Conservation (phyloP, 176 grass and related monocot genomes). For the Echinochloa phyllopogon region DNA sequence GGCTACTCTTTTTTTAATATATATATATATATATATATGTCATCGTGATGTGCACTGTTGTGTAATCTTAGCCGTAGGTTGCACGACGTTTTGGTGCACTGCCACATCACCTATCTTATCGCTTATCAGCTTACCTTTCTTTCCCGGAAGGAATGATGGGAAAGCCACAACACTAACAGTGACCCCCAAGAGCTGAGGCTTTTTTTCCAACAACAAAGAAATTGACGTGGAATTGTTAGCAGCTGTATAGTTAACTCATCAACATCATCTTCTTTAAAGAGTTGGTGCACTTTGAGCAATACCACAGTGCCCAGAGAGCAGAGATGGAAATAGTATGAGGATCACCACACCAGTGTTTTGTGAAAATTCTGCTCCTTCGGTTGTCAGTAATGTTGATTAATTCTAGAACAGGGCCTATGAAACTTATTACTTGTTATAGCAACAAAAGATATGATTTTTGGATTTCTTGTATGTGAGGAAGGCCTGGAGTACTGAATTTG, state of each 20-base stretch:
- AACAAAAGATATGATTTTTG: not conserved
- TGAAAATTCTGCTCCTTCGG: not conserved
- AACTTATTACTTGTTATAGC: not conserved
- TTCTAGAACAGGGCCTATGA: not conserved
- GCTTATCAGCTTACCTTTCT: slow-evolving; percentile 28
- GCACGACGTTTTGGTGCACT: slow-evolving; percentile 35
- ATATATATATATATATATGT: slow-evolving; percentile 4
- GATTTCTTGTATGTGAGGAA: slow-evolving; percentile 4
- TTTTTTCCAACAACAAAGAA: not conserved
- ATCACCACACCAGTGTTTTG: not conserved
- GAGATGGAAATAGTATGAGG: not conserved
- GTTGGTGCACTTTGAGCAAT: slow-evolving; percentile 7
- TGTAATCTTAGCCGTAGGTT: slow-evolving; percentile 46
- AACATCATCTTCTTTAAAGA: slow-evolving; percentile 7
- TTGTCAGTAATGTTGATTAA: not conserved
- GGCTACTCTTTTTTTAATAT: not conserved
- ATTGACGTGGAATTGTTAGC: not conserved
- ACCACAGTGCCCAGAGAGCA: not conserved
- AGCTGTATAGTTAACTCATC: slow-evolving; percentile 25
- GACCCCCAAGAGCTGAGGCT: slow-evolving; percentile 12
- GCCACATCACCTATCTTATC: slow-evolving; percentile 45
- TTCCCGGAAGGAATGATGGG: slow-evolving; percentile 32
- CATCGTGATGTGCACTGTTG: slow-evolving; percentile 34
- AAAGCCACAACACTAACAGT: slow-evolving; percentile 24
- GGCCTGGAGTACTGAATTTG: not conserved